Conservation (phyloP, 306 rosid genomes). For the Hylodesmum podocarpum region DNA sequence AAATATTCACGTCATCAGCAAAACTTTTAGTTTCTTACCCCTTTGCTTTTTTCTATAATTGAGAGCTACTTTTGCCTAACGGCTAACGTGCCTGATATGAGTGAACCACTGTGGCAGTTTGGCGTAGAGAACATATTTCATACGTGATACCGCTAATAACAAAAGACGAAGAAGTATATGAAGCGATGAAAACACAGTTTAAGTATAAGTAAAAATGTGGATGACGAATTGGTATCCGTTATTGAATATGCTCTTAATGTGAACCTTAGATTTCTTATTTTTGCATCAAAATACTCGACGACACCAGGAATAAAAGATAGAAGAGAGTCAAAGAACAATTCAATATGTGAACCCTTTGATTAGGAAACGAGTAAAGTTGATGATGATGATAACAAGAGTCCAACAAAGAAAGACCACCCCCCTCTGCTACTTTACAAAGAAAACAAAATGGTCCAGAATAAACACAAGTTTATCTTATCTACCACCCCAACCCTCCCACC, state of each 20-base stretch:
- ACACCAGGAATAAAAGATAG: slow-evolving; percentile 1
- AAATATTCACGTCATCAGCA: neutral
- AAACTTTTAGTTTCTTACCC: neutral
- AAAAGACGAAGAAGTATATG: neutral
- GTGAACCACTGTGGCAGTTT: neutral
- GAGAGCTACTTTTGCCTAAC: too few relatives aligned
- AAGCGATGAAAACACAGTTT: neutral
- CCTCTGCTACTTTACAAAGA: neutral
- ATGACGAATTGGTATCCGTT: neutral
- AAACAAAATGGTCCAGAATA: neutral
- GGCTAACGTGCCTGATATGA: too few relatives aligned
- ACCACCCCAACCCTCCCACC: neutral
- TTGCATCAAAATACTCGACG: slow-evolving; percentile 11
- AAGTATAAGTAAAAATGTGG: neutral
- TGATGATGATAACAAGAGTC: slow-evolving; percentile 1
- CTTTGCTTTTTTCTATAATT: neutral
- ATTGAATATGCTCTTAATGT: slow-evolving; percentile 21
- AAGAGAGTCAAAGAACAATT: neutral
- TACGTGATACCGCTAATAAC: neutral
- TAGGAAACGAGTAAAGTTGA: slow-evolving; percentile 23
- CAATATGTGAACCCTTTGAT: neutral
- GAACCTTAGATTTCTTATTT: neutral
- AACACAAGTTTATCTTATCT: slow-evolving; percentile 18
- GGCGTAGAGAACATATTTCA: slow-evolving; percentile 10
- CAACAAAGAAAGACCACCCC: slow-evolving; percentile 7